These are phyloP conservation scores for Penicillium cinerascens DNA, from an alignment of 495 filamentous ascomycete genomes.

Conservation along the genomic window DNA sequence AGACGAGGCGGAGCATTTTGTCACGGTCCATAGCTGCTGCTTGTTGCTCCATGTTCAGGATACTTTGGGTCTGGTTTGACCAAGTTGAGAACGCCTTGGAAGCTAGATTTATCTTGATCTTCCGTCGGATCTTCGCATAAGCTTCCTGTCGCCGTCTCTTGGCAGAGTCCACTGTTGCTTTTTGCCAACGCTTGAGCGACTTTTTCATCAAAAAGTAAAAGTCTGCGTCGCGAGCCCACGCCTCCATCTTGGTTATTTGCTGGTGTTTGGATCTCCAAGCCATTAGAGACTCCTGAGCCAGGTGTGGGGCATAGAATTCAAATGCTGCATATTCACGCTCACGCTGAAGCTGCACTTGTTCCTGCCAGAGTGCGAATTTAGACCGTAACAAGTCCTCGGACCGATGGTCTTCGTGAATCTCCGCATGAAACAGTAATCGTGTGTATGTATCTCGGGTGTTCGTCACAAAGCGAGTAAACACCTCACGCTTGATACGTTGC, in stretches of 20 bases:
- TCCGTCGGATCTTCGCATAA: conserved; percentile 56
- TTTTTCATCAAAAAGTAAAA: conserved; percentile 58
- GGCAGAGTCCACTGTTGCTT: conserved; percentile 46
- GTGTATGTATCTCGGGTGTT: conserved; percentile 39
- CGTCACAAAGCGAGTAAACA: conserved; percentile 40
- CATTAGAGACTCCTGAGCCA: conserved; percentile 46
- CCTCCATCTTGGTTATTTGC: conserved; percentile 47
- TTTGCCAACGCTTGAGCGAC: conserved; percentile 54
- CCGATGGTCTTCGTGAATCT: conserved; percentile 32
- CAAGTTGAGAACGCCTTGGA: conserved; percentile 42
- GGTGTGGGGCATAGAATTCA: conserved; percentile 50
- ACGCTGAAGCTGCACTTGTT: conserved; percentile 37
- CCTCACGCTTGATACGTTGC: conserved; percentile 45
- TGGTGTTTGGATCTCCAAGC: conserved; percentile 45
- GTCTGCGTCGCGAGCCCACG: conserved; percentile 51
- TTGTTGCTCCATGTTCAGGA: conserved; percentile 42
- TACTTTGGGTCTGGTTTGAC: conserved; percentile 37
- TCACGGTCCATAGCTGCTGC: conserved; percentile 40
- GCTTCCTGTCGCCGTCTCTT: conserved; percentile 55
- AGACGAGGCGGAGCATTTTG: conserved; percentile 33
- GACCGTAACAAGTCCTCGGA: conserved; percentile 31
- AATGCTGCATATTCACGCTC: conserved; percentile 49
- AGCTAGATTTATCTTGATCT: conserved; percentile 56
- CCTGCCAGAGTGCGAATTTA: conserved; percentile 44
- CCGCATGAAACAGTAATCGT: conserved; percentile 35